A percentile compares a stretch with the other conserved stretches of the same genome.
Evolutionary conservation across 257 asterid species (phyloP).

Genomic region (Solanum boliviense): DNA sequence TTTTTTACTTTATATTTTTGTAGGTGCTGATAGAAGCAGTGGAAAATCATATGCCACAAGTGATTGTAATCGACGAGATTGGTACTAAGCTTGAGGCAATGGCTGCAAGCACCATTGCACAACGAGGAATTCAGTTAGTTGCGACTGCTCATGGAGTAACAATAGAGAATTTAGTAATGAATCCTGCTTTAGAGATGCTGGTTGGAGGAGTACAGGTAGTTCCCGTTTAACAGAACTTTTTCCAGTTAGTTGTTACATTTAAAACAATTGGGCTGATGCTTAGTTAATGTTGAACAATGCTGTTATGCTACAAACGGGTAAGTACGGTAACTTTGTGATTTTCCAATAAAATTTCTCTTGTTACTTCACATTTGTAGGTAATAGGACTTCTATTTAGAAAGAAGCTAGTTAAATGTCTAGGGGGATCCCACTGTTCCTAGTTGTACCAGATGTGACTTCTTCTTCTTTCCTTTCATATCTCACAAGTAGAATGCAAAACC

Average conservation of each 20-base stretch:
- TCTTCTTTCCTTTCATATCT: neutral
- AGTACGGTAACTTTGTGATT: neutral
- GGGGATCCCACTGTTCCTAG: neutral
- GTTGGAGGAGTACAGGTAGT: slow-evolving; percentile 97
- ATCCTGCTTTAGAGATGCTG: slow-evolving; percentile 96
- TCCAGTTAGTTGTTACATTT: neutral
- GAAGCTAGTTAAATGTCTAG: neutral
- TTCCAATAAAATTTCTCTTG: neutral
- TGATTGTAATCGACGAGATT: slow-evolving; percentile 92
- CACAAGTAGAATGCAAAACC: neutral
- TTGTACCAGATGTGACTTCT: neutral
- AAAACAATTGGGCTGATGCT: neutral
- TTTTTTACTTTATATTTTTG: neutral
- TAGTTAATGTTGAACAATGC: neutral
- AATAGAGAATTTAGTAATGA: slow-evolving; percentile 80
- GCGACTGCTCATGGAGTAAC: slow-evolving; percentile 99
- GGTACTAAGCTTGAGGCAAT: slow-evolving; percentile 95
- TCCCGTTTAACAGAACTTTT: neutral
- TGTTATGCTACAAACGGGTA: neutral
- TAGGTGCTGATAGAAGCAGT: slow-evolving; percentile 98
- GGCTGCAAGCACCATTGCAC: slow-evolving; percentile 98
- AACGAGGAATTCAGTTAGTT: slow-evolving; percentile 97
- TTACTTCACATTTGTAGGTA: neutral
- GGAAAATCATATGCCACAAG: slow-evolving; percentile 98
- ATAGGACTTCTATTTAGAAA: neutral